Evolutionary conservation across 208 protist genomes (phyloP).

Genomic region (Blechomonas ayalai): DNA sequence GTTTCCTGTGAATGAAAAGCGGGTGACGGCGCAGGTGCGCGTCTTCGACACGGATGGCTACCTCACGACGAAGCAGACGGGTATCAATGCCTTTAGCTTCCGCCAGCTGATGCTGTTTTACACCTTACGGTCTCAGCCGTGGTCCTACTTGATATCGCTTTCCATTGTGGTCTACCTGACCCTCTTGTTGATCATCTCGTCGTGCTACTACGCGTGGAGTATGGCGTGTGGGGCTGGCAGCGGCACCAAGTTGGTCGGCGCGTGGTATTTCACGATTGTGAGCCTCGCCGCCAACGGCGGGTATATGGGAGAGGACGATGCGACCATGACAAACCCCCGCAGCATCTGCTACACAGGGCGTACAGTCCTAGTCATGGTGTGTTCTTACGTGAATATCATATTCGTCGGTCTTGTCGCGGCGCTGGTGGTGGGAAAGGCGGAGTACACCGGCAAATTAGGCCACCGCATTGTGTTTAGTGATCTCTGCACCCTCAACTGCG

Average conservation of each 20-base stretch:
- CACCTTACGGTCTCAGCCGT: slow-evolving; percentile 47
- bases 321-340: slow-evolving; percentile 47
- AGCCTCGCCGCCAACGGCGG: slow-evolving; percentile 80
- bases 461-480: slow-evolving; percentile 79
- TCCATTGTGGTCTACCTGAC: slow-evolving; percentile 55
- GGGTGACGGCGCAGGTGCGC: slow-evolving; percentile 19
- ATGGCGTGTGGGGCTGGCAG: slow-evolving; percentile 35
- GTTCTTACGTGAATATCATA: slow-evolving; percentile 76
- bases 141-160: slow-evolving; percentile 41
- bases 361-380: slow-evolving; percentile 64
- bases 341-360: slow-evolving; percentile 67
- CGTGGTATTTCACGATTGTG: slow-evolving; percentile 79
- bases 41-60: slow-evolving; percentile 67
- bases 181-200: slow-evolving; percentile 44
- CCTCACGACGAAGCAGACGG: slow-evolving; percentile 44
- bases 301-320: slow-evolving; percentile 65
- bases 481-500: slow-evolving; percentile 54
- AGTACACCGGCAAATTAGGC: slow-evolving; percentile 46
- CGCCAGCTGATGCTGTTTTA: slow-evolving; percentile 64
- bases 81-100: slow-evolving; percentile 62
- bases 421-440: slow-evolving; percentile 79
- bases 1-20: background rate
- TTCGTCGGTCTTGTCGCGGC: slow-evolving; percentile 80
- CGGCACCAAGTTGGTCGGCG: slow-evolving; percentile 20
- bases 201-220: slow-evolving; percentile 52